Percentiles rank a stretch among this genome's conserved stretches.
These are phyloP conservation scores for Zasmidium cellare DNA, from an alignment of 2,329 filamentous ascomycete genomes.

Conservation along the genomic window DNA sequence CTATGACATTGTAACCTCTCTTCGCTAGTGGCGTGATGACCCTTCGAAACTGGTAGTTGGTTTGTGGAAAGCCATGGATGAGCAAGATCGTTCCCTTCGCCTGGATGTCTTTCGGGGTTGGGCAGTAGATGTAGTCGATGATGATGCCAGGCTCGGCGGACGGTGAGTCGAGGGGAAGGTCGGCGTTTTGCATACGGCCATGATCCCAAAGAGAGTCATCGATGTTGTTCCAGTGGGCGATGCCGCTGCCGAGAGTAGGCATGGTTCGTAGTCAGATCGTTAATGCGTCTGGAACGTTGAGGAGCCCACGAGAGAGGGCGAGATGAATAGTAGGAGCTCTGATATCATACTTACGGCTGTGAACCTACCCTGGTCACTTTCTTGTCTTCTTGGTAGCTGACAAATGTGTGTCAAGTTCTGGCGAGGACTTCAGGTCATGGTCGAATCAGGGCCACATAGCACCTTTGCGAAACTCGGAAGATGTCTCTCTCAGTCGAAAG, in stretches of 20 bases:
- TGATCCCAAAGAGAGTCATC: slow-evolving; percentile 15
- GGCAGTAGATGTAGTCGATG: slow-evolving; percentile 30
- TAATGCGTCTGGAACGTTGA: not conserved
- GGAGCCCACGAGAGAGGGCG: too few species aligned
- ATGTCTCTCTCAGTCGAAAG: too few species aligned
- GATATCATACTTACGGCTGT: too few species aligned
- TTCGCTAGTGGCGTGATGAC: slow-evolving; percentile 40
- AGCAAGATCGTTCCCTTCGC: slow-evolving; percentile 43
- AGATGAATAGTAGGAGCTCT: too few species aligned
- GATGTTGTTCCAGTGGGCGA: slow-evolving; percentile 12
- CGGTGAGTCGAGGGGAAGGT: slow-evolving; percentile 10
- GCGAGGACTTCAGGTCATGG: too few species aligned
- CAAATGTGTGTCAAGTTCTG: too few species aligned
- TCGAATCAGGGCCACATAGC: too few species aligned
- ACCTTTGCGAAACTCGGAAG: too few species aligned
- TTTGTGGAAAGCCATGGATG: slow-evolving; percentile 51
- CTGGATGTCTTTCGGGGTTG: slow-evolving; percentile 10
- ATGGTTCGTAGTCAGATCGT: slow-evolving; percentile 2
- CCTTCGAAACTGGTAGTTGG: slow-evolving; percentile 47
- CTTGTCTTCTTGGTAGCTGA: too few species aligned
- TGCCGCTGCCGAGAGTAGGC: slow-evolving; percentile 12
- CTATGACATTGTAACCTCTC: slow-evolving; percentile 25
- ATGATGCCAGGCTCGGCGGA: slow-evolving; percentile 21
- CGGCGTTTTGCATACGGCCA: slow-evolving; percentile 13
- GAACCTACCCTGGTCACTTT: too few species aligned